Base-by-base conservation (phyloP, 306 rosid species). In the Datisca glomerata region DNA sequence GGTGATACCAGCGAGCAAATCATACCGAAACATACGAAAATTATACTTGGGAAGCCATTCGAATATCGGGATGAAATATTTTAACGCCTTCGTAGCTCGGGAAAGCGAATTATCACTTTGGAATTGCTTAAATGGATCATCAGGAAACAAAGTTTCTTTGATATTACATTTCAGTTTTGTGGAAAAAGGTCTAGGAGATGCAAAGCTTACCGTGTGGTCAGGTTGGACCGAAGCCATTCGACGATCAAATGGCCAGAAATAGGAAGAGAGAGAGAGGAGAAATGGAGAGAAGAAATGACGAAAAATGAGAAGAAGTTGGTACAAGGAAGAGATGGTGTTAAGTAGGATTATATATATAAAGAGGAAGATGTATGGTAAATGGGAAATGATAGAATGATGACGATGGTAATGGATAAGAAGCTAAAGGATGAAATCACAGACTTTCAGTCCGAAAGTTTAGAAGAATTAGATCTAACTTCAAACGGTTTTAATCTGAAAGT, bases 1-100 rank as follows among this genome's bases (percentile, higher is more conserved):
- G 70, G 96, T 86, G 50, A 86, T 37, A 17, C 94, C 96, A 4
- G 96, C 79, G 6, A 86, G 74, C 3, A 86, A 6, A 47, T 86
- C 96, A 12, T 68, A 66, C 24, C 34, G 18, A 10, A 86, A 52
- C 2, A 56, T 41, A 0, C 47, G 43, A 4, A 56, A 16, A 12
- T 4, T 66, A 50, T 86, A 86, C 2, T 19, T 59, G 1, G 96
- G 85, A 1, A 82, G 64, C 96, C 96, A 86, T 22, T 57, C 72
- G 12, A 64, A 71, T 4, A 79, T 69, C 2, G 96, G 96, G 3
- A 86, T 2, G 43, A 79, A 74, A 60, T 76, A 86, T 17, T 73
- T 61, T 0, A 79, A 8, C 4, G 52, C 80, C 39, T 67, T 81
- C 34, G 17, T 15, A 4, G 34, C 15, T 20, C 67, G 59, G 0